These are phyloP conservation scores for Cystobasidium pallidum DNA, from an alignment of 1,284 basidiomycete genomes.

Conservation along the genomic window DNA sequence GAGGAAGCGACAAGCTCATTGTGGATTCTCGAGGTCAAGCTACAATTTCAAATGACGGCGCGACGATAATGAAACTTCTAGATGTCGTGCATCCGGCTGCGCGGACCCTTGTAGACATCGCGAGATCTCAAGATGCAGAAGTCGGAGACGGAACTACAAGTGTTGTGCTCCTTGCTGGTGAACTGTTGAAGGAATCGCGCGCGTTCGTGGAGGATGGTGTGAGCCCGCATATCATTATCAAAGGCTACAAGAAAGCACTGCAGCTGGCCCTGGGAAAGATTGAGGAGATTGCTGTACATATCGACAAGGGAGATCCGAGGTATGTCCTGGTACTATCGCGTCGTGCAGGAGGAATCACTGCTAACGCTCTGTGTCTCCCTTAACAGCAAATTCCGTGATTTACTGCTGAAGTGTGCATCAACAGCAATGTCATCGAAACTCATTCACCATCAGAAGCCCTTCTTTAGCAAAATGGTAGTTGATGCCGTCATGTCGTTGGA, in stretches of 20 bases:
- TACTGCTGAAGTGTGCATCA: constrained; percentile 93
- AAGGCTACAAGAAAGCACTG: constrained; percentile 87
- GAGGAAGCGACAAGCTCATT: constrained; percentile 68
- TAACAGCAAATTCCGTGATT: constrained; percentile 81
- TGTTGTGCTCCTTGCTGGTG: constrained; percentile 96
- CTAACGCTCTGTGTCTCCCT: constrained; percentile 6
- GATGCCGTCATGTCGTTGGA: constrained; percentile 92
- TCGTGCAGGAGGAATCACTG: too few relatives aligned
- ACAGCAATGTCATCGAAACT: constrained; percentile 99
- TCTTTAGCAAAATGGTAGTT: constrained; percentile 99
- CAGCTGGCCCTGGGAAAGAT: constrained; percentile 84
- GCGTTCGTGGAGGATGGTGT: constrained; percentile 96
- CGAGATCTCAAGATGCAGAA: constrained; percentile 95
- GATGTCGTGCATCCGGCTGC: constrained; percentile 72
- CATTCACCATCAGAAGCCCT: constrained; percentile 97
- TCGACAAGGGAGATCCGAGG: constrained; percentile 89
- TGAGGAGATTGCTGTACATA: constrained; percentile 83
- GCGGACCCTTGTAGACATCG: constrained; percentile 94
- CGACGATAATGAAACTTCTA: constrained; percentile 86
- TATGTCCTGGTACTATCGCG: constrained; percentile 59
- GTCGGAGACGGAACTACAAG: constrained; percentile 99
- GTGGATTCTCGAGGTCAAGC: constrained; percentile 70
- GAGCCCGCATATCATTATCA: constrained; percentile 96
- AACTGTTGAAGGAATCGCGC: constrained; percentile 90
- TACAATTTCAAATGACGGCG: constrained; percentile 99